Conservation (phyloP, 2,329 filamentous ascomycete species). For the Aphanocladium album region DNA sequence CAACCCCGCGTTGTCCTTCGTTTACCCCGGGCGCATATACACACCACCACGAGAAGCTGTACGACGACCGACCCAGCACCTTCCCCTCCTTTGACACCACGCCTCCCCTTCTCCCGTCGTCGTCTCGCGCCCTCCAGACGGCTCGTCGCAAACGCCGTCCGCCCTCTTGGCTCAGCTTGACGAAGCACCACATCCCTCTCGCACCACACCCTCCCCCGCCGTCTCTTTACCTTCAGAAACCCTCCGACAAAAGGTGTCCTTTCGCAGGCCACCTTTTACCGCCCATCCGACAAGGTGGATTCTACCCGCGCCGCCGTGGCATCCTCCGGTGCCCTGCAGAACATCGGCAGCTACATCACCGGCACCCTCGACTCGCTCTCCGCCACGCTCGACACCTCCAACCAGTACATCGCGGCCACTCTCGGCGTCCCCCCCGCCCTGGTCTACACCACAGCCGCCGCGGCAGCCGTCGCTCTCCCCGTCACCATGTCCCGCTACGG, state of each 20-base stretch:
- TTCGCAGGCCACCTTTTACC: slow-evolving; percentile 17
- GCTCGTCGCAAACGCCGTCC: background rate
- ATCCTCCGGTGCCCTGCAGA: slow-evolving; percentile 60
- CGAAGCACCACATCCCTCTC: background rate
- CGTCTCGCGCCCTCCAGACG: no score
- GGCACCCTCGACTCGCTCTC: slow-evolving; percentile 46
- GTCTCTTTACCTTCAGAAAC: background rate
- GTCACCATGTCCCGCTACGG: slow-evolving; percentile 53
- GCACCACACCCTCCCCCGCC: background rate
- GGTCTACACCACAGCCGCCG: slow-evolving; percentile 47
- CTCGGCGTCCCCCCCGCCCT: slow-evolving; percentile 44
- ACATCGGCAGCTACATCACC: slow-evolving; percentile 54
- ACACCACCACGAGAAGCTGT: background rate
- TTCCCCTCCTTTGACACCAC: background rate
- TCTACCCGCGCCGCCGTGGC: slow-evolving; percentile 52
- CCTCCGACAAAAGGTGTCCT: slow-evolving; percentile 16
- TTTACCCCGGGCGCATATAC: background rate
- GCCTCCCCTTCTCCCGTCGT: slow-evolving; percentile 2
- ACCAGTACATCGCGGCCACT: slow-evolving; percentile 47
- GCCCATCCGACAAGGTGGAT: slow-evolving; percentile 57
- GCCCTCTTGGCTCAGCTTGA: background rate
- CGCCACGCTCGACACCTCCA: slow-evolving; percentile 42
- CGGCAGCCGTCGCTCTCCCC: slow-evolving; percentile 40
- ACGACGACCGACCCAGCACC: background rate
- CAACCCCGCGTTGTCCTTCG: background rate